Conservation (phyloP, 2,329 filamentous ascomycete species). For the Monosporascus sp. region DNA sequence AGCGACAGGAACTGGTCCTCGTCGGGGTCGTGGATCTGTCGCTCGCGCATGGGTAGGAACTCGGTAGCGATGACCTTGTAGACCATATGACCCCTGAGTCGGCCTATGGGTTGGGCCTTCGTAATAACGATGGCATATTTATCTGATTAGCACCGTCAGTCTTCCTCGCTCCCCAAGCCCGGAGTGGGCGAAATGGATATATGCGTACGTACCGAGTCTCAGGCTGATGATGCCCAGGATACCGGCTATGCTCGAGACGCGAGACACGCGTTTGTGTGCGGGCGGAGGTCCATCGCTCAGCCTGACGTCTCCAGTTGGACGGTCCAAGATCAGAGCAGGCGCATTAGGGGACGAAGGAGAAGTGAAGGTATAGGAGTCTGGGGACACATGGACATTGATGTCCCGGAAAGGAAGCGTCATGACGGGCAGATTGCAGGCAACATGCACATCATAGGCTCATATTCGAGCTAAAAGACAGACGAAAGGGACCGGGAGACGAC, state of each 20-base stretch:
- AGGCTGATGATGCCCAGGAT: conserved; percentile 92
- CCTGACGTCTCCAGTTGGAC: conserved; percentile 85
- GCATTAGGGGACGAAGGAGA: conserved; percentile 90
- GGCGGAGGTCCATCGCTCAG: conserved; percentile 74
- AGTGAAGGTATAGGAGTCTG: conserved; percentile 91
- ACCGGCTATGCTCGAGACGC: conserved; percentile 87
- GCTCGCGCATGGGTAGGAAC: conserved; percentile 88
- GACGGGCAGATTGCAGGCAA: conserved; percentile 13
- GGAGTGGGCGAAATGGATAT: neutral
- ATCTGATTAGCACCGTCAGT: conserved; percentile 42
- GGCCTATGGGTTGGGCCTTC: conserved; percentile 84
- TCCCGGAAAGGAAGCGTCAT: conserved; percentile 73
- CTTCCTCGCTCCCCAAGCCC: neutral
- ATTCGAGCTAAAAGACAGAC: conserved; percentile 7
- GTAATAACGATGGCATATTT: conserved; percentile 97
- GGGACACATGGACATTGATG: conserved; percentile 91
- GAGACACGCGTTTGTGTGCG: conserved; percentile 63
- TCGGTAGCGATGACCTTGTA: conserved; percentile 91
- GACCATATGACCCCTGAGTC: conserved; percentile 91
- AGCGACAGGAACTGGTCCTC: conserved; percentile 87
- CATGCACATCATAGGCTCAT: conserved; percentile 15
- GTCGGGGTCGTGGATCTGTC: conserved; percentile 83
- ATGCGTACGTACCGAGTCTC: conserved; percentile 65
- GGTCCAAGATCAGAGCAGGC: conserved; percentile 81
- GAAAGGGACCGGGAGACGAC: conserved; percentile 8